Base-by-base conservation (phyloP, 2,329 filamentous ascomycete genomes). In the Colletotrichum scovillei region DNA sequence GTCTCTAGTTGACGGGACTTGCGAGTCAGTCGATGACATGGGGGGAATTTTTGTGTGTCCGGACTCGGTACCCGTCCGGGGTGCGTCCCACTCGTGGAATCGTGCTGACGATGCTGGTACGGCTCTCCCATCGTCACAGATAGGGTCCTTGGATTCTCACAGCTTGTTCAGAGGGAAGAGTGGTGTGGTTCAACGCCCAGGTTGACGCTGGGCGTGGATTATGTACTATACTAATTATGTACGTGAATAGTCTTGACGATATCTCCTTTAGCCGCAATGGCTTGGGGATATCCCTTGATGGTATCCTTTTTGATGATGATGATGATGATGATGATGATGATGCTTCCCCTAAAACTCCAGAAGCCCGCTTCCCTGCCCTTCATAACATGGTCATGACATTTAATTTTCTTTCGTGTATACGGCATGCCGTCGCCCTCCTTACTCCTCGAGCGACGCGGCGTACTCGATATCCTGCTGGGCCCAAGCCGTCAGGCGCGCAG, bases 401-500 rank as follows among this genome's bases (percentile, higher is more conserved):
- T 58, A 9, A 11, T 9, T 11, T 49, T 26, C 14, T 35, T 8
- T 5, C 19, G 19, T 38, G 28, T 28, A 19, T 46, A n/a, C 59
- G n/a, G 55, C 26, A 19, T 32, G 1, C 14, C 14, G 7, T 9
- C 42, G 11, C 12, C 24, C 3, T n/a, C 7, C 16, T 16, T 26
- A 67, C 4, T 35, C 11, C n/a, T 22, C 16, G 62, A 70, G 24
- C 35, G 26, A 12, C 26, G 69, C 64, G 67, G 56, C 26, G 38
- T 35, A 80, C 55, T 81, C 76, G 30, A 79, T 76, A 73, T 86
- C 84, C 78, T 80, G 69, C 68, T 79, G 67, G 46, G 78, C 80
- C 78, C 80, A 85, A 12, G 74, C 73, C 69, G 79, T 83, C n/a
- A 86, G 76, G 72, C 80, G 81, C 65, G 78, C 75, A 76, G 81